These are phyloP conservation scores for Apophysomyces variabilis DNA, from an alignment of 371 early-diverging fungal genomes.

Conservation along the genomic window DNA sequence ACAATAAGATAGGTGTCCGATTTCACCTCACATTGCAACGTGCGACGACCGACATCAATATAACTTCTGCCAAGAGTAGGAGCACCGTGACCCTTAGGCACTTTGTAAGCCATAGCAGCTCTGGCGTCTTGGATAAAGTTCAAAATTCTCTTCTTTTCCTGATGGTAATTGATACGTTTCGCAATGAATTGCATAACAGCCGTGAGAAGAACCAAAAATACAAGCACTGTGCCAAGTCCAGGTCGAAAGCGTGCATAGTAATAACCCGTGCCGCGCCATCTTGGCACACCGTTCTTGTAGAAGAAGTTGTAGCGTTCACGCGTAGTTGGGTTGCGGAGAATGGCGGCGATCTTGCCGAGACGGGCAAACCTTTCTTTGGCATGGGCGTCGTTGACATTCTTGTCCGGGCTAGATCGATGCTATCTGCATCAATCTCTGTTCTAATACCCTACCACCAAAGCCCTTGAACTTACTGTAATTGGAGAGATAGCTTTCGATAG, in stretches of 20 bases:
- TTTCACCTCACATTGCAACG: slow-evolving; percentile 51
- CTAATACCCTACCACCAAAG: slow-evolving; percentile 1
- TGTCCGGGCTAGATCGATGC: slow-evolving; percentile 67
- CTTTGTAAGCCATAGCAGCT: slow-evolving; percentile 33
- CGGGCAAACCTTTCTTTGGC: slow-evolving; percentile 71
- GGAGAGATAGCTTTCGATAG: slow-evolving; percentile 89
- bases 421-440: neutral
- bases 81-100: slow-evolving; percentile 45
- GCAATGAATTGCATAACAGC: slow-evolving; percentile 73
- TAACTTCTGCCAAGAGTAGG: slow-evolving; percentile 47
- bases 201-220: slow-evolving; percentile 58
- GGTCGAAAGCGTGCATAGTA: slow-evolving; percentile 80
- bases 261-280: slow-evolving; percentile 88
- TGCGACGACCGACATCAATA: slow-evolving; percentile 39
- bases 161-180: slow-evolving; percentile 63
- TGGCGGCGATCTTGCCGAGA: slow-evolving; percentile 68
- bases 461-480: slow-evolving; percentile 78
- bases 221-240: slow-evolving; percentile 67
- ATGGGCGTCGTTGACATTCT: slow-evolving; percentile 60
- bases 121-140: slow-evolving; percentile 48
- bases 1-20: slow-evolving; percentile 43
- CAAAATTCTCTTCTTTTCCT: slow-evolving; percentile 62
- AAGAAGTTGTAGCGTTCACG: slow-evolving; percentile 86
- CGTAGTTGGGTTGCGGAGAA: slow-evolving; percentile 66
- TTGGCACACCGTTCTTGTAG: slow-evolving; percentile 87